A percentile compares a stretch with the other conserved stretches of the same genome.
Evolutionary conservation across 768 basidiomycete species (phyloP).

Genomic region (Xerocomellus amylosporus): DNA sequence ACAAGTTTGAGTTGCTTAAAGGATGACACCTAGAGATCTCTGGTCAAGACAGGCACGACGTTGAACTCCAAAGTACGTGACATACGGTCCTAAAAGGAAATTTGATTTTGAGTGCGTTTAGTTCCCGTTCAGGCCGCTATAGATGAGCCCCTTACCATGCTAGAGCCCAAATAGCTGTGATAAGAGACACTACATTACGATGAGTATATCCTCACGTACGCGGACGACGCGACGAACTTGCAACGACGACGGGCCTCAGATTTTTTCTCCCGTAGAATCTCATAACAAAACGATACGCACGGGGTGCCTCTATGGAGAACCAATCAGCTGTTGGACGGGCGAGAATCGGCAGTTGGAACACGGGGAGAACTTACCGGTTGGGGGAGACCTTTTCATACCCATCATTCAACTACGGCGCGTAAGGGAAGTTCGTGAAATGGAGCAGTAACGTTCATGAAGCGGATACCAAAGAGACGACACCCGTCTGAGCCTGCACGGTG

Average conservation of each 20-base stretch:
- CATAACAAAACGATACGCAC: constrained; percentile 58
- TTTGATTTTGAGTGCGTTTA: neutral
- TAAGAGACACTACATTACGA: constrained; percentile 33
- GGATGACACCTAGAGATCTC: constrained; percentile 49
- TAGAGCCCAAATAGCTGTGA: constrained; percentile 59
- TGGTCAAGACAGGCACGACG: neutral
- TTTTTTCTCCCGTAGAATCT: constrained; percentile 50
- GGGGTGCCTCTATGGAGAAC: constrained; percentile 38
- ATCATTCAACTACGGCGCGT: constrained; percentile 6
- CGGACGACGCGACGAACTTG: constrained; percentile 35
- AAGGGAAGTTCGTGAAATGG: neutral
- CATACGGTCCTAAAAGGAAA: constrained; percentile 23
- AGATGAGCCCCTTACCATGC: constrained; percentile 47
- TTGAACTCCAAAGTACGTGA: neutral
- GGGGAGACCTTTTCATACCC: constrained; percentile 12
- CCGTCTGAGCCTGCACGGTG: neutral
- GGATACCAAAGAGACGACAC: neutral
- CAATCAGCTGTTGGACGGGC: neutral
- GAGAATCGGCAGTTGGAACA: neutral
- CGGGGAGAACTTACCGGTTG: constrained; percentile 7
- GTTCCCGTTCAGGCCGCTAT: too few relatives aligned
- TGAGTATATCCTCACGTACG: neutral
- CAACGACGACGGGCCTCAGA: constrained; percentile 58
- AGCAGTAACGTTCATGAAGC: neutral
- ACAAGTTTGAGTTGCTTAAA: constrained; percentile 54